phyloP scores from a whole-genome alignment of 352 stramenopile species.

The Globisporangium radiosum region DNA sequence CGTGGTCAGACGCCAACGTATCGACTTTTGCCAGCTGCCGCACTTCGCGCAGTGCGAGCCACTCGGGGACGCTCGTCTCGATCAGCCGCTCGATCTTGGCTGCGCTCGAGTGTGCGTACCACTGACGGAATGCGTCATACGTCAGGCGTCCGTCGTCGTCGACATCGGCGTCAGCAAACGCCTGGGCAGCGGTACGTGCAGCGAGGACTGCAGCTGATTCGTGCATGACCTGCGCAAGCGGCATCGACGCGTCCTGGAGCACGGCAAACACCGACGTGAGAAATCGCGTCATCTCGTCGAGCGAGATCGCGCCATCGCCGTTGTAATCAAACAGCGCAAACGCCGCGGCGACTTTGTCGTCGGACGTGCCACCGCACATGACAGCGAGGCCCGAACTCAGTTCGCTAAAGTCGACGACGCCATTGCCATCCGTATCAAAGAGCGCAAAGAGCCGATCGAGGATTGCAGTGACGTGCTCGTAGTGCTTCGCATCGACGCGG shows the following conservation, averaged over 20 bases:
- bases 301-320: constrained; percentile 75
- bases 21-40: constrained; percentile 69
- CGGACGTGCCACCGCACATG: constrained; percentile 73
- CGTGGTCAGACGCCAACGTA: constrained; percentile 60
- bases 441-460: constrained; percentile 74
- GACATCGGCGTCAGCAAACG: constrained; percentile 68
- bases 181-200: constrained; percentile 53
- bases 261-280: constrained; percentile 83
- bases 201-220: constrained; percentile 63
- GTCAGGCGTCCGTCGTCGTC: constrained; percentile 64
- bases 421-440: constrained; percentile 85
- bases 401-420: constrained; percentile 79
- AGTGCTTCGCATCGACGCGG: constrained; percentile 35
- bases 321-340: constrained; percentile 87
- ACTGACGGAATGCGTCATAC: constrained; percentile 74
- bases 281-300: constrained; percentile 82
- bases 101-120: constrained; percentile 71
- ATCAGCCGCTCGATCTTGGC: constrained; percentile 76
- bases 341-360: constrained; percentile 66
- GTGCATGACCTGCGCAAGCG: constrained; percentile 33
- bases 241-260: constrained; percentile 66
- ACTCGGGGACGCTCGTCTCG: constrained; percentile 71
- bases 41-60: constrained; percentile 72
- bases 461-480: constrained; percentile 67
- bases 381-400: constrained; percentile 77